Evolutionary conservation across 2,329 filamentous ascomycete species (phyloP), one percentile per base, ranked within the genome.

Genomic region (Spiromastix sp.): DNA sequence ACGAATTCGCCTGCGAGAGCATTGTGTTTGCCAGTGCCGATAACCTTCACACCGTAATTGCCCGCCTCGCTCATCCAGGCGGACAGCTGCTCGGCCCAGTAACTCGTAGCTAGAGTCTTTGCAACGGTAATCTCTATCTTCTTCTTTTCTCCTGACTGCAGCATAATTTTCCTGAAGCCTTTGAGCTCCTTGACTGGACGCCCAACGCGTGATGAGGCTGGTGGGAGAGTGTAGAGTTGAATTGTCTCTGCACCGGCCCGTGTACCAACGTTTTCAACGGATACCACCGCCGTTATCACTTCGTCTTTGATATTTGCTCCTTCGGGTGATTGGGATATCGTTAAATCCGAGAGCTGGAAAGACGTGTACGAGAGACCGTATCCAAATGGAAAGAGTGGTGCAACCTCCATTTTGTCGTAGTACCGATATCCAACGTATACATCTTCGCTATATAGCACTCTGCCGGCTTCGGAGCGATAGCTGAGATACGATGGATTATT

Each of bases 341-440:
- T 37, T 1, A 79, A 60, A 26, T 70, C 61, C 1, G 66, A 71
- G 45, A 71, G 69, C 7, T 54, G 46, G 53, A 89, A 89, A 0
- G 64, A 74, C 0, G 82, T 86, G 59, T 87, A 91, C 11, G 79
- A 82, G 1, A 91, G 66, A 2, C 85, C 85, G 50, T 85, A 77
- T 9, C 84, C 84, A 52, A 93, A 93, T 38, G 79, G 71, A 58
- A 87, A 91, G 18, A 81, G 69, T 0, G 79, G 72, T 1, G 68
- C 65, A 3, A 75, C 67, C 22, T 77, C 67, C n/a, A 71, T 68
- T 48, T 73, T 78, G 51, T 91, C 83, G 55, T 85, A 91, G 63
- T 78, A 85, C 15, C 82, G 70, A 60, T 91, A 91, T 3, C 84
- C 84, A 24, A 89, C 68, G 54, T 85, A 89, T 30, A 91, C 66